Evolutionary conservation across 2,329 filamentous ascomycete genomes (phyloP).

Genomic region (Pleoardoris graminearum): DNA sequence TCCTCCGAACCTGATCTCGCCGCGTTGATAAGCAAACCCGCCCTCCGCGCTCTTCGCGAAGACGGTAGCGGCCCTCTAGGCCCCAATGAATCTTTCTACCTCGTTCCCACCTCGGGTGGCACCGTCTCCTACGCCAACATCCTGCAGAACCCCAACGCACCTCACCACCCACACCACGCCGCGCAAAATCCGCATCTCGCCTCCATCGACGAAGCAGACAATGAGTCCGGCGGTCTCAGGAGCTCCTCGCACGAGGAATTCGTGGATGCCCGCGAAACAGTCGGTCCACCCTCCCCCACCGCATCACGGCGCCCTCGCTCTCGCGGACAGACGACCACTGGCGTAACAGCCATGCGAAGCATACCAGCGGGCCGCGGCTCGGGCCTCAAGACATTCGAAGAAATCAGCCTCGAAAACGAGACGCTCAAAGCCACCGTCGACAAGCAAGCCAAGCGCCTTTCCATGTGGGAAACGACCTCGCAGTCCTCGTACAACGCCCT

Average conservation of each 20-base stretch:
- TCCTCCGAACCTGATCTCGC: constrained; percentile 73
- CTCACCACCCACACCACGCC: constrained; percentile 40
- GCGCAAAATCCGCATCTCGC: constrained; percentile 52
- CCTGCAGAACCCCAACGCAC: constrained; percentile 50
- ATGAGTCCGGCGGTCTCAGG: constrained; percentile 44
- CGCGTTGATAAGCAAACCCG: constrained; percentile 82
- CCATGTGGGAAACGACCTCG: constrained; percentile 89
- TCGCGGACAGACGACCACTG: constrained; percentile 17
- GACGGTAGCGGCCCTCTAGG: constrained; percentile 58
- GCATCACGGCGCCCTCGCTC: constrained; percentile 44
- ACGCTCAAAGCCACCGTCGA: constrained; percentile 84
- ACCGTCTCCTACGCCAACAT: constrained; percentile 94
- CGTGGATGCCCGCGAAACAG: constrained; percentile 79
- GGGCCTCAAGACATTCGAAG: constrained; percentile 74
- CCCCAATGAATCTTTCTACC: constrained; percentile 70
- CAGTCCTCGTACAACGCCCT: constrained; percentile 85
- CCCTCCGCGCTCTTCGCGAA: constrained; percentile 75
- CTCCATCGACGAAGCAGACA: constrained; percentile 47
- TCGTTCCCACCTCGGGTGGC: constrained; percentile 88
- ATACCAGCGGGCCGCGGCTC: constrained; percentile 40
- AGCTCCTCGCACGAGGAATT: constrained; percentile 68
- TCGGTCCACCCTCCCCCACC: constrained; percentile 51
- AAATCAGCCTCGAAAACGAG: constrained; percentile 85
- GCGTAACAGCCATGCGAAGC: constrained; percentile 31
- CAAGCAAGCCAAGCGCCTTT: constrained; percentile 82